Conservation (phyloP, 768 basidiomycete species). For the Termitomyces sp. region DNA sequence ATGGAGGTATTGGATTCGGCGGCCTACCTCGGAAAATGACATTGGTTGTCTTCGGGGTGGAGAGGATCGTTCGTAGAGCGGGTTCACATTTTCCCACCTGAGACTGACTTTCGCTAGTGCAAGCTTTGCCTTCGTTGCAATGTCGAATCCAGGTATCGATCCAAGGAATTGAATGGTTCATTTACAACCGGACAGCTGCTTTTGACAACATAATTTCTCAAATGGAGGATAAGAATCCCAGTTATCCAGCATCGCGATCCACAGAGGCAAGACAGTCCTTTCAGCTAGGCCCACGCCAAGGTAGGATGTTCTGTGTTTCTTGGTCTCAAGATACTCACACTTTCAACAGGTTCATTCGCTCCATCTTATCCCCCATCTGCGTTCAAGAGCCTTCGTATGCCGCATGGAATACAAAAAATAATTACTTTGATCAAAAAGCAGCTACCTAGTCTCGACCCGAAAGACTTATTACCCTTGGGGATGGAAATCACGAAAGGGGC, state of each 20-base stretch:
- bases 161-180: constrained; percentile 88
- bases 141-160: constrained; percentile 79
- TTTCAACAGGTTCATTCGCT: constrained; percentile 18
- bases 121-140: constrained; percentile 35
- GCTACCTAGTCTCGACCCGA: constrained; percentile 68
- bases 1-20: constrained; percentile 93
- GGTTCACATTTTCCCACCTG: neutral
- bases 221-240: constrained; percentile 43
- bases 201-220: constrained; percentile 84
- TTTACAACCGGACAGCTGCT: constrained; percentile 86
- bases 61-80: constrained; percentile 44
- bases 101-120: constrained; percentile 21
- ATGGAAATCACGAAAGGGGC: constrained; percentile 75
- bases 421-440: constrained; percentile 51
- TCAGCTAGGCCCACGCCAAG: constrained; percentile 34
- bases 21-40: constrained; percentile 72
- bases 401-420: constrained; percentile 31
- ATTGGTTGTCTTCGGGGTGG: constrained; percentile 40
- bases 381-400: constrained; percentile 24
- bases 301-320: constrained; percentile 18
- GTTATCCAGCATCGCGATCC: constrained; percentile 28
- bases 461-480: constrained; percentile 83
- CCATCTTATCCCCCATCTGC: constrained; percentile 26
- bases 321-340: neutral
- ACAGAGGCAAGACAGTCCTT: constrained; percentile 32